Conservation (phyloP, 768 basidiomycete genomes). For the Tylopilus sp. region DNA sequence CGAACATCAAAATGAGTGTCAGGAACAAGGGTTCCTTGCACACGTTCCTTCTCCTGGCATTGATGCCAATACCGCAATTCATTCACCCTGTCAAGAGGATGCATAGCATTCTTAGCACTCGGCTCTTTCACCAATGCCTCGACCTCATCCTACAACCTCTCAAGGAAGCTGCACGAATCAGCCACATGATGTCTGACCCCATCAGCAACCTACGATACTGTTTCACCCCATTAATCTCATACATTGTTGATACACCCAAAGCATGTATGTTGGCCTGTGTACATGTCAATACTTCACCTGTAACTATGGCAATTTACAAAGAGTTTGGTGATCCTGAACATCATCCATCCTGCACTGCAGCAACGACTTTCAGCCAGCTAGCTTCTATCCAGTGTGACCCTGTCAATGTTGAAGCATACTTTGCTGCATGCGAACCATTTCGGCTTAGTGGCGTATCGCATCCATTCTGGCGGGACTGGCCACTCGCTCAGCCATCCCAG, state of each 20-base stretch:
- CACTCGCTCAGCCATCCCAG: not conserved
- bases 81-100: not conserved
- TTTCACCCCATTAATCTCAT: not conserved
- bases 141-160: not conserved
- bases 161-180: not conserved
- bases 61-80: not conserved
- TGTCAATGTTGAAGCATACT: not conserved
- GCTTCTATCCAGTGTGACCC: not conserved
- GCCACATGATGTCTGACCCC: not conserved
- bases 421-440: not conserved
- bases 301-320: not conserved
- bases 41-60: not conserved
- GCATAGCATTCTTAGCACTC: not conserved
- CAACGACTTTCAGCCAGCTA: not conserved
- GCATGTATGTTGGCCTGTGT: not conserved
- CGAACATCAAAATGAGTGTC: not conserved
- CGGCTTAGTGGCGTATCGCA: too few relatives aligned
- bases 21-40: not conserved
- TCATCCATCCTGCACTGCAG: not conserved
- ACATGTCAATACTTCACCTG: not conserved
- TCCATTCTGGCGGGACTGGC: not conserved
- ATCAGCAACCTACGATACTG: too few relatives aligned
- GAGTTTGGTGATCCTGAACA: not conserved
- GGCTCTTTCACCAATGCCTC: not conserved
- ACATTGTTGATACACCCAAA: not conserved